Base-by-base conservation (phyloP, 2,329 filamentous ascomycete species). In the Leptographium lundbergii region DNA sequence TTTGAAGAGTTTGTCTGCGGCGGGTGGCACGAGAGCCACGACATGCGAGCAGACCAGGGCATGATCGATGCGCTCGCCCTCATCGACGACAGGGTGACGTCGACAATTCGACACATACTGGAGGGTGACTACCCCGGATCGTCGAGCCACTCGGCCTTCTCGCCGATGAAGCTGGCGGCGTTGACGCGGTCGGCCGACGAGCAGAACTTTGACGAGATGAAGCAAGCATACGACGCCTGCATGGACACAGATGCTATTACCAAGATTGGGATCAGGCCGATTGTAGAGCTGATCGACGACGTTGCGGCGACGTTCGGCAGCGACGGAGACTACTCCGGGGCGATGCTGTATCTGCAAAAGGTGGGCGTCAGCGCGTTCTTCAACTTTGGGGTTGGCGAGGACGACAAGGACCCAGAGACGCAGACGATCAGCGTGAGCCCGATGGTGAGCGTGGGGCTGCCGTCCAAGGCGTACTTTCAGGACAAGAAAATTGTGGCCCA, bases 171-270 rank as follows among this genome's bases (percentile, higher is more conserved):
- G 56, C 68, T 77, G 13, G 57, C 63, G 10, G 62, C 65, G 11
- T 56, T 68, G 2, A 66, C 72, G 14, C 72, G 74, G 51, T 75
- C 74, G 3, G 71, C 74, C 1, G 82, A 86, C 60, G 74, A 81
- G 65, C 69, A 78, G 34, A 89, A 87, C 66, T 88, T 88, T 66
- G 71, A 80, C 61, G 85, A 86, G 69, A 72, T 89, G 66, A 81
- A 86, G 68, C 70, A 77, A 53, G 80, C 78, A 0, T 89, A 88
- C 65, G 72, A 81, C 61, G 79, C 85, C 39, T 90, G 87, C 66
- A 78, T 87, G 69, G 76, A 89, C 64, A 79, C 85, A 66, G 73
- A 78, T 9, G 70, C 72, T 11, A 78, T 87, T 56, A 77, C 79
- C 63, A 69, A 77, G 51, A 67, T 75, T 13, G 86, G 84, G 2